Base-by-base conservation (phyloP, 768 basidiomycete species). In the Xerocomellus chrysenteron region DNA sequence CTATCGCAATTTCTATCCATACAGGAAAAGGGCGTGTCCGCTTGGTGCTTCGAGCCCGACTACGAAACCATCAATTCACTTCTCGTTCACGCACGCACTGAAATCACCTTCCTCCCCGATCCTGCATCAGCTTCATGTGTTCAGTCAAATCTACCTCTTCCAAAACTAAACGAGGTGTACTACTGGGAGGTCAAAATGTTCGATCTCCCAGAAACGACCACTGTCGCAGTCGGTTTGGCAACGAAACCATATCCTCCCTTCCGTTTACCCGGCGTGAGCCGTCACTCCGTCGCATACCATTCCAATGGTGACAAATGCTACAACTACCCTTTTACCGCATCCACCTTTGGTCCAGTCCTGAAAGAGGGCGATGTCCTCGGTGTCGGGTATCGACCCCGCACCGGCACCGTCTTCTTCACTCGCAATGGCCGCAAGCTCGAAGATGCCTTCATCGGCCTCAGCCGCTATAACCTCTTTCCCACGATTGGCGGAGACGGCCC, bases 121-220 rank as follows among this genome's bases (percentile, higher is more conserved):
- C 95, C 97, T 24, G 88, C 92, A 32, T 93, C 94, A 19, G 89
- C 92, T 2, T 95, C 96, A 13, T 92, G 84, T 57, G 97, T 99
- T 11, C 93, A 98, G 76, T 96, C 94, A 48, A 99, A 98, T 70
- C 80, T 99, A 11, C 97, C 97, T 2, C 77, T 99, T 4, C 97
- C 97, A 13, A 98, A 98, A 69, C 80, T 98, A 48, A 99, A 99
- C 75, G 97, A 98, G 71, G 94, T 98, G 13, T 99, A 99, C 71
- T 99, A 99, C 71, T 99, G 92, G 92, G 97, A 99, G 71, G 90
- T 94, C 59, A 99, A 99, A 77, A 92, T 98, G 90, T 98, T 94
- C 69, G 97, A 99, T 74, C 88, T 97, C 52, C 94, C 95, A 13
- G 78, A 83, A 58, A 77, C 82, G 3, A 98, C 95, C 10, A 90